Base-by-base conservation (phyloP, 2,329 filamentous ascomycete genomes). In the Colletotrichum higginsianum region DNA sequence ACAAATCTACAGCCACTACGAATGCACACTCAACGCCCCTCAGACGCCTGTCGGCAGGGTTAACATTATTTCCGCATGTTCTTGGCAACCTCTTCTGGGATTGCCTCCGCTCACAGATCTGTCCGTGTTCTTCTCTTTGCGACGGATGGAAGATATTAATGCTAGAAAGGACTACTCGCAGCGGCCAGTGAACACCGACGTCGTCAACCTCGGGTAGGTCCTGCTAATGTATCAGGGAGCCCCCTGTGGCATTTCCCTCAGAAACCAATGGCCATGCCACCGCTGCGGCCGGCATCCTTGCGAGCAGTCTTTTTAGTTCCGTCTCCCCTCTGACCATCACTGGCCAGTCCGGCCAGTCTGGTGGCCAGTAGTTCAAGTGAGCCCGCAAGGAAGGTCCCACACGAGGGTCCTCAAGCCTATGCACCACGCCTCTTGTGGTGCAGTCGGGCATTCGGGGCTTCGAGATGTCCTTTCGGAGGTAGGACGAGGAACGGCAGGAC, bases 361-460 rank as follows among this genome's bases (percentile, higher is more conserved):
- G 30, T 35, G 30, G 35, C 35, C 35, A 38, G 30, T 30, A 30
- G 35, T 38, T 47, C 66, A 47, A 58, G 61, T 23, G 38, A 52
- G 30, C 42, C 35, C 21, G 11, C 53, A 15, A 66, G 46, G 23
- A 55, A 66, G 53, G 46, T 58, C 40, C 67, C 55, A 66, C 61
- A 26, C 35, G 61, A 66, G 61, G 50, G 38, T 62, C 50, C 35
- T 56, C 50, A 46, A 67, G 67, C 61, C 61, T 68, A 46, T 55
- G 47, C 26, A 35, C 12, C 15, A 16, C 16, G 3, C 30, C 15
- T 35, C 30, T 15, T n/a, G 18, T 13, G 18, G 16, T 55, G 38
- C 65, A 44, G 46, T 60, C 58, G 65, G 69, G 65, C 53, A 40
- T 68, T 69, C 69, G 69, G 69, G 60, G 52, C 65, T 64, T 72